These are phyloP conservation scores for Bocquillonia castaneifolia DNA, from an alignment of 441 rosid species.

Conservation along the genomic window DNA sequence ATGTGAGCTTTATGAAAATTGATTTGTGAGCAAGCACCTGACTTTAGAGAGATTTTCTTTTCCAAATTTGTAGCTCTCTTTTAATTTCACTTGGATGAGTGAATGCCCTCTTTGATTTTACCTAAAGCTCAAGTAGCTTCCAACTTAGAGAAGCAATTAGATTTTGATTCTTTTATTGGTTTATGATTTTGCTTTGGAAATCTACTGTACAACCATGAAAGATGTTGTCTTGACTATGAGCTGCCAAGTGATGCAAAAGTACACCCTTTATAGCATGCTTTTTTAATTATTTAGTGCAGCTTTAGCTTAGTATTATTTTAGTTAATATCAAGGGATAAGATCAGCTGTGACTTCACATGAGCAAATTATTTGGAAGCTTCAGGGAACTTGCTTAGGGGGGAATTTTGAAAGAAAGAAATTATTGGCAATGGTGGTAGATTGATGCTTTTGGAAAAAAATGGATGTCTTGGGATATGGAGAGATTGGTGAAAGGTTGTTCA, in stretches of 20 bases:
- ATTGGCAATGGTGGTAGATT: no score
- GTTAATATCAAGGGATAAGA: no score
- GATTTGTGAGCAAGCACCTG: neutral
- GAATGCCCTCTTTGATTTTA: neutral
- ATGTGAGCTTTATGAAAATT: neutral
- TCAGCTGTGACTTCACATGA: no score
- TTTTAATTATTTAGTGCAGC: no score
- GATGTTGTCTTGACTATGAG: neutral
- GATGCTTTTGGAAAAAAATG: no score
- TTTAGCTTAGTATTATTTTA: no score
- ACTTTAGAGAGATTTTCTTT: neutral
- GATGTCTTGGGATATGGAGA: no score
- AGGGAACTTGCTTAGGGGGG: no score
- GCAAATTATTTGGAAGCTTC: no score
- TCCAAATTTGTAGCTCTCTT: neutral
- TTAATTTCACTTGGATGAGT: neutral
- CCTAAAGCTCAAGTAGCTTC: neutral
- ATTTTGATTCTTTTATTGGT: constrained; percentile 5
- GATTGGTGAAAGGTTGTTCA: no score
- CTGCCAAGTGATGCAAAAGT: neutral
- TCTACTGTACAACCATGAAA: neutral
- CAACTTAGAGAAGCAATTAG: neutral
- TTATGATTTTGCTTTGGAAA: neutral
- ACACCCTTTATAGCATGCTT: no score
- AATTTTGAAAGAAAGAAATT: no score